These are phyloP conservation scores for Pythium grandisporangium DNA, from an alignment of 352 stramenopile genomes.

Conservation along the genomic window DNA sequence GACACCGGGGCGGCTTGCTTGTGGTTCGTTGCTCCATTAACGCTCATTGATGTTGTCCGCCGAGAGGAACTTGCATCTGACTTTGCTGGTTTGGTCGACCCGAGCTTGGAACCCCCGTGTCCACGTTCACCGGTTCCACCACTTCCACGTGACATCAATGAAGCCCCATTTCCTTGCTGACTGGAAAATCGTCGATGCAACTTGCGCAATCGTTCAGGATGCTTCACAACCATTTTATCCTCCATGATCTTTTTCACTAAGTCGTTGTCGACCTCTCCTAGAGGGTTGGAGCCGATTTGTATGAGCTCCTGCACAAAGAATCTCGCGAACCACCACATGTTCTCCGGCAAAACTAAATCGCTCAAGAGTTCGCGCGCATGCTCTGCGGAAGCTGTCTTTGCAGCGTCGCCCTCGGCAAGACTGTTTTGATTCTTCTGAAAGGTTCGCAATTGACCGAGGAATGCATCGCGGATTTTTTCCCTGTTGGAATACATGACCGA, in stretches of 20 bases:
- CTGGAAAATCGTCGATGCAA: constrained; percentile 61
- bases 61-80: neutral
- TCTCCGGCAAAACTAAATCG: constrained; percentile 35
- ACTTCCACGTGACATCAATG: neutral
- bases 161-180: constrained; percentile 14
- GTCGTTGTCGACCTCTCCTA: constrained; percentile 68
- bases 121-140: too few relatives aligned
- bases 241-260: constrained; percentile 60
- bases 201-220: constrained; percentile 56
- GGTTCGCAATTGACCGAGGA: constrained; percentile 38
- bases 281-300: constrained; percentile 54
- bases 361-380: constrained; percentile 22
- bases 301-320: constrained; percentile 68
- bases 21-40: constrained; percentile 6
- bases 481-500: constrained; percentile 52
- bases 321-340: constrained; percentile 68
- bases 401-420: constrained; percentile 19
- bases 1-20: constrained; percentile 4
- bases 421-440: constrained; percentile 58
- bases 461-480: constrained; percentile 53
- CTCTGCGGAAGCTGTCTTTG: constrained; percentile 14
- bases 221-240: constrained; percentile 54
- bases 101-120: neutral
- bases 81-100: neutral
- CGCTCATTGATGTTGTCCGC: neutral